Evolutionary conservation across 1,139 yeast species (phyloP).

Genomic region (Geotrichum aggregatum): DNA sequence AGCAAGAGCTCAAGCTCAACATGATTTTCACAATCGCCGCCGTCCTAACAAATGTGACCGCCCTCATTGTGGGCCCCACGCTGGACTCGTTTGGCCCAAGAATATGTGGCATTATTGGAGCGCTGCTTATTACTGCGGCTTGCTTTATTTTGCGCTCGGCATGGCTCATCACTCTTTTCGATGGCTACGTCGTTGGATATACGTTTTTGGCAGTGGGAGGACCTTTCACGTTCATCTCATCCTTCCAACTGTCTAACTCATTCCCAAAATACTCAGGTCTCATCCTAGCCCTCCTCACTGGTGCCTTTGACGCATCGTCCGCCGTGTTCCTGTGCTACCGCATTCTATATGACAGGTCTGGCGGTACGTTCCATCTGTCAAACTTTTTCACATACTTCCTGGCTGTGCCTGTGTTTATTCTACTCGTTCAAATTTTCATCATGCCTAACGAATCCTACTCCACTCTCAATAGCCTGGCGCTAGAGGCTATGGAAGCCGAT

Average conservation of each 20-base stretch:
- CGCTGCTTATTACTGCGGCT: slow-evolving; percentile 53
- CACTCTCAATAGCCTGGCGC: slow-evolving; percentile 60
- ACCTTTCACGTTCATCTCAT: slow-evolving; percentile 76
- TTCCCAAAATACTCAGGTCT: slow-evolving; percentile 71
- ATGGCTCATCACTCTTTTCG: slow-evolving; percentile 41
- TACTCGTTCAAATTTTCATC: slow-evolving; percentile 63
- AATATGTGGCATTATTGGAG: slow-evolving; percentile 71
- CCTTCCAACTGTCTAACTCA: slow-evolving; percentile 70
- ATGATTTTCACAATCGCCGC: slow-evolving; percentile 82
- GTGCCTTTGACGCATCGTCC: slow-evolving; percentile 74
- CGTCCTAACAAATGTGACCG: slow-evolving; percentile 78
- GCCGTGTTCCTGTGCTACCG: slow-evolving; percentile 69
- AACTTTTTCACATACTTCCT: slow-evolving; percentile 64
- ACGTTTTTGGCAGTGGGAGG: slow-evolving; percentile 71
- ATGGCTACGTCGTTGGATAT: slow-evolving; percentile 63
- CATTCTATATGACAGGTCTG: slow-evolving; percentile 50
- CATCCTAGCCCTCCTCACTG: slow-evolving; percentile 66
- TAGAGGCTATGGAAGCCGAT: slow-evolving; percentile 22
- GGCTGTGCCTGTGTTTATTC: slow-evolving; percentile 68
- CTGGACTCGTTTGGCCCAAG: slow-evolving; percentile 79
- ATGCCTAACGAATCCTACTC: slow-evolving; percentile 80
- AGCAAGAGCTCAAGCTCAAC: slow-evolving; percentile 77
- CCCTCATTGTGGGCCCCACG: slow-evolving; percentile 74
- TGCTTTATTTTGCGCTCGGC: slow-evolving; percentile 47
- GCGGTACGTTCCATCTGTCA: slow-evolving; percentile 40